A percentile compares a stretch with the other conserved stretches of the same genome.
Evolutionary conservation across 2,329 filamentous ascomycete species (phyloP).

Genomic region (Colletotrichum theobromicola): DNA sequence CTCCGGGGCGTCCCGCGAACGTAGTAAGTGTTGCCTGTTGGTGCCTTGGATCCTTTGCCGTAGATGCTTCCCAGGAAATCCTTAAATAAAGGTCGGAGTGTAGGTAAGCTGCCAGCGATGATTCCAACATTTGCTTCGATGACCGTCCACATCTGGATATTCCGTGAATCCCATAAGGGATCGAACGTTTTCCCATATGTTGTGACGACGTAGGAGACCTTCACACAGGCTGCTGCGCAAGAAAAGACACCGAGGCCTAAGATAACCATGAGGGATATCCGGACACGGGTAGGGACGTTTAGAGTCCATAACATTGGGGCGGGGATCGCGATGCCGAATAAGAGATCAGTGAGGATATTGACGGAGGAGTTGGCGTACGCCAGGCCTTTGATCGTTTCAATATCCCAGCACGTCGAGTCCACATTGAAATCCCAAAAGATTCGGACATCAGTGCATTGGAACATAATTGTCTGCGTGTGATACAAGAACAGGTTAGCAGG

Average conservation of each 20-base stretch:
- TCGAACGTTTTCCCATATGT: slow-evolving; percentile 44
- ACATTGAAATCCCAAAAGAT: slow-evolving; percentile 48
- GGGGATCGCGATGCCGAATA: slow-evolving; percentile 44
- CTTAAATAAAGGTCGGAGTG: slow-evolving; percentile 38
- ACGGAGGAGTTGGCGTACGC: slow-evolving; percentile 45
- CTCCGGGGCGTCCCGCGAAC: slow-evolving; percentile 26
- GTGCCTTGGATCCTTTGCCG: slow-evolving; percentile 32
- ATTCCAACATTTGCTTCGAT: slow-evolving; percentile 42
- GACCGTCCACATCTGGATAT: slow-evolving; percentile 53
- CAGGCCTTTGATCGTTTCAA: slow-evolving; percentile 41
- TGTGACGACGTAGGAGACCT: slow-evolving; percentile 38
- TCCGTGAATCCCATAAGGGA: slow-evolving; percentile 48
- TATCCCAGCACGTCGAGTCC: slow-evolving; percentile 45
- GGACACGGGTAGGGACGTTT: slow-evolving; percentile 46
- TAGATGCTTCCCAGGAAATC: slow-evolving; percentile 34
- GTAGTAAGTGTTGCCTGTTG: slow-evolving; percentile 29
- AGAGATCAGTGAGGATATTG: slow-evolving; percentile 40
- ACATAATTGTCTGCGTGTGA: slow-evolving; percentile 41
- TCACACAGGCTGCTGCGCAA: slow-evolving; percentile 45
- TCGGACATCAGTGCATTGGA: slow-evolving; percentile 53
- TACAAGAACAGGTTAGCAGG: background rate
- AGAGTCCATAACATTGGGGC: slow-evolving; percentile 42
- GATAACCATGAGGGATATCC: slow-evolving; percentile 43
- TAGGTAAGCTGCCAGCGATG: slow-evolving; percentile 39
- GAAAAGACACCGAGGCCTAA: slow-evolving; percentile 50